These are phyloP conservation scores for Diversispora eburnea DNA, from an alignment of 192 early-diverging fungal genomes.

Conservation along the genomic window DNA sequence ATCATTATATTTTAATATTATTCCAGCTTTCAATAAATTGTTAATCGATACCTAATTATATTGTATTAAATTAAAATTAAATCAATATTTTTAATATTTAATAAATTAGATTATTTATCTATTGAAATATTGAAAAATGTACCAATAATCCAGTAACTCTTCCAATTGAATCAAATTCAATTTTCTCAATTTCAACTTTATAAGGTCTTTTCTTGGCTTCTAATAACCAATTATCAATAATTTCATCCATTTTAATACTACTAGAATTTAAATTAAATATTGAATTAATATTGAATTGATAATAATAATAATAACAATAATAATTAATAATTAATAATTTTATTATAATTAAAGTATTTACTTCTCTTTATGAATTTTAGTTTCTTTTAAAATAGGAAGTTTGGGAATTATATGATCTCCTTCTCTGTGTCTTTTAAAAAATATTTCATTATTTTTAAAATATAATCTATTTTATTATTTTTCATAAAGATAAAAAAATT, in stretches of 20 bases:
- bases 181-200: background rate
- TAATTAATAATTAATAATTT: too few species aligned
- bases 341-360: too few species aligned
- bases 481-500: background rate
- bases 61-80: background rate
- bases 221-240: slow-evolving; percentile 15
- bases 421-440: slow-evolving; percentile 11
- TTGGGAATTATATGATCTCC: background rate
- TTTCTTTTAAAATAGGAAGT: background rate
- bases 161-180: background rate
- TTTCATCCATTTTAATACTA: background rate
- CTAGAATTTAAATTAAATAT: background rate
- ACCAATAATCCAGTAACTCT: background rate
- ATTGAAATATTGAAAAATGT: background rate
- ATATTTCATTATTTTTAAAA: background rate
- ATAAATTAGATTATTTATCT: background rate
- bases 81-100: background rate
- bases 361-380: background rate
- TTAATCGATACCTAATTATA: slow-evolving; percentile 2
- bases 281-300: too few species aligned
- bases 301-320: too few species aligned
- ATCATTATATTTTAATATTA: slow-evolving; percentile 15
- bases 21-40: background rate
- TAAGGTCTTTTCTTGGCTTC: slow-evolving; percentile 3
- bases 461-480: background rate